These are phyloP conservation scores for Zymoseptoria ardabiliae DNA, from an alignment of 2,329 filamentous ascomycete species.

Conservation along the genomic window DNA sequence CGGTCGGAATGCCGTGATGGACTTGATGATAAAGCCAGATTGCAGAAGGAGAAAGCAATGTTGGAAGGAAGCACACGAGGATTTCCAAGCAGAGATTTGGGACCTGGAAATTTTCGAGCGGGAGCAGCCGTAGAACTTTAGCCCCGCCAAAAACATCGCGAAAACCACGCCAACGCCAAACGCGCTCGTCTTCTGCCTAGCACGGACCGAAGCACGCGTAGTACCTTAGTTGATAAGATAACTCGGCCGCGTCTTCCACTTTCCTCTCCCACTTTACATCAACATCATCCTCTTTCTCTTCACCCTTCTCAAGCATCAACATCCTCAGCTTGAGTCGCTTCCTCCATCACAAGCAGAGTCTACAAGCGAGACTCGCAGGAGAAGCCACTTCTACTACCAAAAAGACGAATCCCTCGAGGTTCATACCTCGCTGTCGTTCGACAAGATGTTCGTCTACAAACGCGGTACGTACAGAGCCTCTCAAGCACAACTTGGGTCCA, in stretches of 20 bases:
- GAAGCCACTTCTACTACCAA: conserved; percentile 7
- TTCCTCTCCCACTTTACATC: not conserved
- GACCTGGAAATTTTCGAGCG: not conserved
- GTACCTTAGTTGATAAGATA: too few relatives aligned
- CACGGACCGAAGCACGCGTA: too few relatives aligned
- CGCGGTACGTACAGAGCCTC: conserved; percentile 41
- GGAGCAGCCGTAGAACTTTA: not conserved
- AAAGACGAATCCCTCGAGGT: conserved; percentile 14
- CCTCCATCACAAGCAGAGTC: not conserved
- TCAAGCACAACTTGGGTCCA: not conserved
- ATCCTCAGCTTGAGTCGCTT: conserved; percentile 12
- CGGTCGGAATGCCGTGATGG: not conserved
- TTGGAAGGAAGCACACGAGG: not conserved
- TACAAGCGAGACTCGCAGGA: conserved; percentile 4
- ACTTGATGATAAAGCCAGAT: not conserved
- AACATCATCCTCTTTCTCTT: not conserved
- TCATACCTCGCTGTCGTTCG: conserved; percentile 19
- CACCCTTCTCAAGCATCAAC: conserved; percentile 10
- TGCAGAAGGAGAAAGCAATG: not conserved
- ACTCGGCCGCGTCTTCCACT: not conserved
- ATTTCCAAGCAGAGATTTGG: not conserved
- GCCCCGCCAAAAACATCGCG: not conserved
- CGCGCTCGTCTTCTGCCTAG: not conserved
- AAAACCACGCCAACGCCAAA: not conserved
- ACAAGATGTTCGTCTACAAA: conserved; percentile 56